Evolutionary conservation across 2,329 filamentous ascomycete genomes (phyloP), one percentile per base, ranked within the genome.

Genomic region (Aspergillus jensenii): DNA sequence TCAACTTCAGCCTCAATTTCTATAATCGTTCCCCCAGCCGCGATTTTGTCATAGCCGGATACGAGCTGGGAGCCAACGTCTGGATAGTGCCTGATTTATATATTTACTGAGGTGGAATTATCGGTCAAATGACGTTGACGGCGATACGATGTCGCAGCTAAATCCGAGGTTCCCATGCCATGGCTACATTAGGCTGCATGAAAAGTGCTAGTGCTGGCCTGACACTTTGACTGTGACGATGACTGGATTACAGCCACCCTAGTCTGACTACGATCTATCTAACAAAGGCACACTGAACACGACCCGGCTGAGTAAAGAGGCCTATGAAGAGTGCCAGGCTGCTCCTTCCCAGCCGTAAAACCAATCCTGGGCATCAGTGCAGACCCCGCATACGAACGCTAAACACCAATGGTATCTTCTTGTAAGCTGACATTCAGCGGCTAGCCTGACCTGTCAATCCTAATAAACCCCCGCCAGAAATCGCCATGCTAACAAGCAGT

Each of bases 351-450:
- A 19, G 49, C 27, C 27, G 9, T 31, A 31, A 37, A 44, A 6
- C 39, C 25, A 39, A 43, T 27, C 23, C 35, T 41, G 37, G 35
- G 7, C 15, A 51, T 27, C 33, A 31, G 48, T 23, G 19, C 37
- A 51, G 21, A 12, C 37, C 48, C 48, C 21, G 37, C 21, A 41
- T 52, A n/a, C 4, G 23, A 14, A 19, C 9, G 39, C 9, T 12
- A 35, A 15, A 41, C 40, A 21, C 49, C 39, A 52, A 33, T 52
- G 23, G 39, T 15, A 44, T 14, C 25, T 11, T 8, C 11, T 21
- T 27, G 40, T 52, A 52, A 52, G 49, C 39, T 44, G 49, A 52
- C 37, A 44, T 23, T 17, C n/a, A 44, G 49, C 49, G 25, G 19
- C 39, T 52, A 40, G 9, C 14, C 17, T 52, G 39, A 15, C n/a